Base-by-base conservation (phyloP, 345 rosid species). In the Firmiana major region DNA sequence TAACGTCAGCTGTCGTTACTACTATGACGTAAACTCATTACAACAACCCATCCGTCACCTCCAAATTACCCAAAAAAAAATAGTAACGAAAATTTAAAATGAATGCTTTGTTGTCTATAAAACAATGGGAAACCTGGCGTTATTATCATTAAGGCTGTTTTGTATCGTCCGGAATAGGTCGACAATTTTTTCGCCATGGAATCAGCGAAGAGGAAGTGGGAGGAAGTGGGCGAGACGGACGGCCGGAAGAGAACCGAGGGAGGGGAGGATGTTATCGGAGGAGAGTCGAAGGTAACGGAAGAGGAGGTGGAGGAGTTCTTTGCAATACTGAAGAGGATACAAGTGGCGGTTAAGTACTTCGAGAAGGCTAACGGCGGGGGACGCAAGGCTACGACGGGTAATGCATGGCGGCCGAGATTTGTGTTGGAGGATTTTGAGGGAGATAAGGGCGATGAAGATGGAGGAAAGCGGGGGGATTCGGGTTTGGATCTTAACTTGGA, bases 241-340 rank as follows among this genome's bases (percentile, higher is more conserved):
- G 66, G 34, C 34, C 3, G 34, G 17, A 21, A 38, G 24, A 73
- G 11, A 45, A n/a, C 10, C 19, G 2, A 28, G 59, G 21, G n/a
- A 71, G 46, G 63, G 26, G 9, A 57, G 53, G 53, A 40, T 13
- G 15, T 51, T 13, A 16, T 26, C 48, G 75, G 63, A 57, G 66
- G 66, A 15, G 16, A 46, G 53, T 13, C 51, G 40, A 28, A 26
- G 0, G 73, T 45, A 10, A 28, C 24, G 21, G 73, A 48, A 21
- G 58, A 48, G 58, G 72, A 68, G 53, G 58, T 48, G 22, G 76
- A 73, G 76, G 76, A 73, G 55, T 73, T 73, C 49, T 42, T 73
- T 9, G 76, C 65, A 1, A 73, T 73, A 21, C 65, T 73, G 42
- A 73, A 22, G 43, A 73, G 76, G 38, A 73, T 73, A 60, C 46